A percentile compares a stretch with the other conserved stretches of the same genome.
These are phyloP conservation scores for Nissolia schottii DNA, from an alignment of 306 rosid genomes.

Conservation along the genomic window DNA sequence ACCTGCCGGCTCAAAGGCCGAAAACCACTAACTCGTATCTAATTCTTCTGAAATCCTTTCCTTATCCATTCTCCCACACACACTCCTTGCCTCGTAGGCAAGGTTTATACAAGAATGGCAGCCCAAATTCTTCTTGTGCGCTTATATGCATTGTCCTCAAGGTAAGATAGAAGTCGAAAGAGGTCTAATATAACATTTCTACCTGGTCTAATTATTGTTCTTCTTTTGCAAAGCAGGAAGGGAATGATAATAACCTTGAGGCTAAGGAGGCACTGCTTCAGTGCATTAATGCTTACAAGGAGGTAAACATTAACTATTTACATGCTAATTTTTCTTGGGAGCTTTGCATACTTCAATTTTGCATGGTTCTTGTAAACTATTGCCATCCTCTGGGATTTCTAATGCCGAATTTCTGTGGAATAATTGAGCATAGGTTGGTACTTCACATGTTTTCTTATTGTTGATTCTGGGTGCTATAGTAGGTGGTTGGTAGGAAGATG, in stretches of 20 bases:
- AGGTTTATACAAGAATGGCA: neutral
- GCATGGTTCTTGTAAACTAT: neutral
- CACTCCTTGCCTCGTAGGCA: neutral
- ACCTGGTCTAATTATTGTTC: neutral
- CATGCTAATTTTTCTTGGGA: neutral
- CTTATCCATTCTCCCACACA: neutral
- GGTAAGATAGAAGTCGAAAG: neutral
- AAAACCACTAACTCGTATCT: neutral
- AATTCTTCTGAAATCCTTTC: neutral
- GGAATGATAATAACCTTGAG: constrained; percentile 26
- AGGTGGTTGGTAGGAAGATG: too few species aligned
- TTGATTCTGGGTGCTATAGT: neutral
- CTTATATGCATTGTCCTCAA: neutral
- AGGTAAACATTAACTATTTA: constrained; percentile 37
- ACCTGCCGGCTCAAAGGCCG: neutral
- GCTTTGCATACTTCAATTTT: neutral
- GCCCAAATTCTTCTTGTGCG: neutral
- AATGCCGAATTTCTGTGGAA: neutral
- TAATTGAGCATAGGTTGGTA: neutral
- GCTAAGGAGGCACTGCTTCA: constrained; percentile 52
- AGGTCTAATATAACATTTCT: neutral
- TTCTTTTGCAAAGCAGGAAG: constrained; percentile 33
- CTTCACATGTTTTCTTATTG: neutral
- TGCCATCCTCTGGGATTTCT: neutral
- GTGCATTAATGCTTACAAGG: constrained; percentile 64